Evolutionary conservation across 768 basidiomycete genomes (phyloP).

Genomic region (Termitomyces sp.): DNA sequence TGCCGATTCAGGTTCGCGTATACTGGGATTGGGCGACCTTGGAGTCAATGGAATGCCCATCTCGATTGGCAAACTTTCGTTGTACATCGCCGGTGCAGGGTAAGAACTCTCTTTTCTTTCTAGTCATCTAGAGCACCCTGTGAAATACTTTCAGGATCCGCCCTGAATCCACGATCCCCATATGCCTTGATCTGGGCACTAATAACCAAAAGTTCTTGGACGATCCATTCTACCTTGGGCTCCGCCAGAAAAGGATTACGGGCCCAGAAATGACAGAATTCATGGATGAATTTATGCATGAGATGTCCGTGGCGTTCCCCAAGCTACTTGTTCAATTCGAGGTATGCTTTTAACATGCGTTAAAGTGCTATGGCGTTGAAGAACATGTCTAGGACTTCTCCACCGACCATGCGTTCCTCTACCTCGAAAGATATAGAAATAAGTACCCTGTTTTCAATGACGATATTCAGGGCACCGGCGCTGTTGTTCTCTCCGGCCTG

Average conservation of each 20-base stretch:
- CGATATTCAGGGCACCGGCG: constrained; percentile 88
- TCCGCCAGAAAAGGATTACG: constrained; percentile 63
- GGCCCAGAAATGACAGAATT: constrained; percentile 69
- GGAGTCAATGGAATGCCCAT: constrained; percentile 86
- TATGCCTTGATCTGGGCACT: constrained; percentile 85
- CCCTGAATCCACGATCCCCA: constrained; percentile 74
- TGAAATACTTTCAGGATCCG: constrained; percentile 49
- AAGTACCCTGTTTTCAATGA: constrained; percentile 85
- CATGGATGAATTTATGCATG: constrained; percentile 92
- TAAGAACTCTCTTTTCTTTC: constrained; percentile 24
- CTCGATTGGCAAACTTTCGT: constrained; percentile 86
- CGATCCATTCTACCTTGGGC: constrained; percentile 88
- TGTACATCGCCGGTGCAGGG: constrained; percentile 91
- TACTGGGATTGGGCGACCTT: constrained; percentile 83
- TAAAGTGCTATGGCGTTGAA: background rate
- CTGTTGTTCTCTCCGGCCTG: constrained; percentile 88
- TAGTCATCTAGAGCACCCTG: background rate
- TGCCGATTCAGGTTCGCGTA: constrained; percentile 61
- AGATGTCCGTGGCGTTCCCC: constrained; percentile 71
- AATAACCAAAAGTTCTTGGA: constrained; percentile 76
- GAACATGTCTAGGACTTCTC: constrained; percentile 66
- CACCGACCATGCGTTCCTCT: constrained; percentile 86
- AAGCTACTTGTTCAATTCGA: constrained; percentile 85
- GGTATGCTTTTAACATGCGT: constrained; percentile 26
- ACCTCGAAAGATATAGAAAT: constrained; percentile 70